These are phyloP conservation scores for Rhododendron kiyosumense DNA, from an alignment of 148 eudicot species.

Conservation along the genomic window DNA sequence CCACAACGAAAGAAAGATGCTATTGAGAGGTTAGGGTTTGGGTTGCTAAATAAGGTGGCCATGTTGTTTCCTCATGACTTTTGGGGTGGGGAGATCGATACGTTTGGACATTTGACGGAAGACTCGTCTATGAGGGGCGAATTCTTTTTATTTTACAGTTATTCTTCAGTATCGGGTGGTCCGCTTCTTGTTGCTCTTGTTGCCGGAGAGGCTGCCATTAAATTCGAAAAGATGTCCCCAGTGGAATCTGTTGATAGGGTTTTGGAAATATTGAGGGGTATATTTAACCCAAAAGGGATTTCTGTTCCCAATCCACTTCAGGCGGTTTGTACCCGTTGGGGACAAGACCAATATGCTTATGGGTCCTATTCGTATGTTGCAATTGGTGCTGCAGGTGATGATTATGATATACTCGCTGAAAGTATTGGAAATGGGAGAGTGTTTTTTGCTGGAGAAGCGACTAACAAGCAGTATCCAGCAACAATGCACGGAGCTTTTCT, in stretches of 20 bases:
- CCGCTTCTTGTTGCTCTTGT: constrained; percentile 92
- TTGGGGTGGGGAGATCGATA: constrained; percentile 97
- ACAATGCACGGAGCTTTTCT: constrained; percentile 99
- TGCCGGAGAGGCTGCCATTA: constrained; percentile 93
- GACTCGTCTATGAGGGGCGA: constrained; percentile 84
- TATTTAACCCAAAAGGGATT: constrained; percentile 83
- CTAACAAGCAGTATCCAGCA: constrained; percentile 90
- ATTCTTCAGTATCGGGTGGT: constrained; percentile 83
- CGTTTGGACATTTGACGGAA: constrained; percentile 82
- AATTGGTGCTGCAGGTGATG: constrained; percentile 91
- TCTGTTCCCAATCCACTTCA: constrained; percentile 83
- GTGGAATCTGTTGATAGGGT: constrained; percentile 71
- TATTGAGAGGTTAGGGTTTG: constrained; percentile 81
- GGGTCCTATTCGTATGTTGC: constrained; percentile 94
- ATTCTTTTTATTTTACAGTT: constrained; percentile 89
- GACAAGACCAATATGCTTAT: constrained; percentile 68
- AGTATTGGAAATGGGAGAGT: constrained; percentile 49
- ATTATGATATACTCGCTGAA: constrained; percentile 89
- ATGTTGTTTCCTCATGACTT: constrained; percentile 90
- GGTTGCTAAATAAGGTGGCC: constrained; percentile 90
- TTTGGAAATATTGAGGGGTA: constrained; percentile 72
- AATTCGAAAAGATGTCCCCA: constrained; percentile 76
- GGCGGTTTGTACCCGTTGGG: constrained; percentile 96
- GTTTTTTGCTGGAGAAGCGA: constrained; percentile 89
- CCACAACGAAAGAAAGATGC: constrained; percentile 75